phyloP scores from a whole-genome alignment of 176 grass and related monocot species.

The Urochloa ruziziensis region DNA sequence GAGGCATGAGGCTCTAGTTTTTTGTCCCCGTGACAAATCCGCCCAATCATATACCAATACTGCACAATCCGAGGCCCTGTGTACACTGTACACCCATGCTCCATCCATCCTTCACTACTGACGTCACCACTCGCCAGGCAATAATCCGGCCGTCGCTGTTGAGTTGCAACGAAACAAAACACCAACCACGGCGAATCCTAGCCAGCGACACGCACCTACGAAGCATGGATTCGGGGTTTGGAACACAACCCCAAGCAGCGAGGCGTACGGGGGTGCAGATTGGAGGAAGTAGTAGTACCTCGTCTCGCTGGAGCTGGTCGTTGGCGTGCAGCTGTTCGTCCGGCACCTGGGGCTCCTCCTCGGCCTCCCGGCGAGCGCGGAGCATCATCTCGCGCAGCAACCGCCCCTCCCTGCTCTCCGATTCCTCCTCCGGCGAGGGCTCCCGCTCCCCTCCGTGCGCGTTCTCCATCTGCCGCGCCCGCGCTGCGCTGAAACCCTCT shows the following conservation, averaged over 20 bases:
- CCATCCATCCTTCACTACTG: background rate
- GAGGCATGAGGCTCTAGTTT: too few relatives aligned
- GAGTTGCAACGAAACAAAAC: background rate
- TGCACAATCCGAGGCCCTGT: too few relatives aligned
- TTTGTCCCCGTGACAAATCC: too few relatives aligned
- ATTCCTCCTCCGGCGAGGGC: background rate
- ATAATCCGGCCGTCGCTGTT: background rate
- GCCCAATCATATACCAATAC: too few relatives aligned
- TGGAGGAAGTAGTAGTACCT: background rate
- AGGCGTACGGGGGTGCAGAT: background rate
- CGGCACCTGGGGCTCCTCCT: slow-evolving; percentile 15
- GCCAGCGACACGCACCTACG: background rate
- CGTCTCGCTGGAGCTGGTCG: slow-evolving; percentile 40
- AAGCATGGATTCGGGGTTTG: background rate
- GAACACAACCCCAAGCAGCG: too few relatives aligned
- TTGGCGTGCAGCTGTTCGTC: slow-evolving; percentile 37
- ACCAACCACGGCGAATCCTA: background rate
- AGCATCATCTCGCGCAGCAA: slow-evolving; percentile 10
- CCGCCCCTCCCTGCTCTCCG: background rate
- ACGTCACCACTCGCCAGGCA: background rate
- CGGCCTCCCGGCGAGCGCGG: background rate
- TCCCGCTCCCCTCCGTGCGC: background rate
- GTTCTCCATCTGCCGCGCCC: background rate
- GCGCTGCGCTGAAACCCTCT: background rate
- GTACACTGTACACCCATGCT: background rate